Base-by-base conservation (phyloP, 768 basidiomycete species). In the Agaricus blazei region DNA sequence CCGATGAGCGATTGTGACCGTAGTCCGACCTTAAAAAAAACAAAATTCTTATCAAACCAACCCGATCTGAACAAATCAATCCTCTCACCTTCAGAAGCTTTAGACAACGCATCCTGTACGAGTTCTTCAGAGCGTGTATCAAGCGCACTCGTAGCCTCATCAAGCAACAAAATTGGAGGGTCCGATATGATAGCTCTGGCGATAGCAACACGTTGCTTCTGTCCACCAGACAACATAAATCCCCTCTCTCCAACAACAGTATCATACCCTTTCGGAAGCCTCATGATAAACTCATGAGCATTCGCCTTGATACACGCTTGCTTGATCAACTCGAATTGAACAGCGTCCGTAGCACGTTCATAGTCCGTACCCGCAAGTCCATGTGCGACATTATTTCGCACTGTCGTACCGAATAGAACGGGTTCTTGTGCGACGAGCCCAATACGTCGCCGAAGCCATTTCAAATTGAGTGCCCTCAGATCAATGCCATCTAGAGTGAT, bases 231-330 rank as follows among this genome's bases (percentile, higher is more conserved):
- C 0, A 90, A 68, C 26, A 90, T 70, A 72, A 89, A 87, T 1
- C 89, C 89, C 42, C 87, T 79, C 67, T 91, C 88, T n/a, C 88
- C 89, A 27, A 90, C 88, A 69, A 86, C 70, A 8, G 89, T 91
- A 36, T 89, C 85, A 62, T 90, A 91, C 3, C 87, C 87, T 7
- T 80, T 65, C 0, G 89, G 87, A 3, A 91, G 69, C 61, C 85
- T 84, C 57, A 69, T 70, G 55, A 92, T 82, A 67, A 90, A 92
- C 6, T 81, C 83, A 58, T 92, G 83, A 1, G 88, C 88, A 59
- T 91, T 91, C 3, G 89, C 83, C 64, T 89, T 87, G 65, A 88
- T 70, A 62, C 86, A 88, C 1, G 89, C 89, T 45, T 86, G 80
- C 68, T 88, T 83, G 70, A 92, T 77, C 26, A 90, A 67, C 46